Base-by-base conservation (phyloP, 352 stramenopile species). In the Phytophthora fragariae region DNA sequence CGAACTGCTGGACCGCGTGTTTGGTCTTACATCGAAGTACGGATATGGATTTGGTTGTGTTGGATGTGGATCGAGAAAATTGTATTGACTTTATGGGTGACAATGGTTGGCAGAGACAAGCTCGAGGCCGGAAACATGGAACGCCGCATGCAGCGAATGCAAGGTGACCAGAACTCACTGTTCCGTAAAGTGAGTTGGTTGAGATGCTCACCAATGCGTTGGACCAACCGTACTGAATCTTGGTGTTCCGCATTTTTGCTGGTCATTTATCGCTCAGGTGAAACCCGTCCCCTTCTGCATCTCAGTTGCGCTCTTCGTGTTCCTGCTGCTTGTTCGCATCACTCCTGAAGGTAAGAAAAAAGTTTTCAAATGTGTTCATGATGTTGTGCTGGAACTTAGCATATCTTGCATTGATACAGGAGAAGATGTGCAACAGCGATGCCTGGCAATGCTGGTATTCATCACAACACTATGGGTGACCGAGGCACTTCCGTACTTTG, bases 381-480 rank as follows among this genome's bases (percentile, higher is more conserved):
- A 50, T 10, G 21, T 50, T 24, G 15, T 50, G 4, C 24, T 55
- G 44, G 15, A 46, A 14, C 19, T 24, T 6, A 9, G n/a, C 41
- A 10, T 11, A 57, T 55, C 5, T 55, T 52, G 3, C 37, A 15
- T 52, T 58, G 11, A 3, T 69, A 5, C 47, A 93, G 86, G 84
- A 31, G 79, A 94, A 60, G 85, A 93, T 39, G 84, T 90, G 54
- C 89, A 97, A 66, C 90, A 96, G 65, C 86, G 92, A 57, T 97
- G 90, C 54, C 68, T 98, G 10, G 91, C 92, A 6, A 96, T 98
- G 87, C 81, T 98, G 6, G 87, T 97, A 27, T 96, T 98, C 61
- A 84, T 97, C 39, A 97, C 92, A 58, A 89, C 82, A 33, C 79
- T 98, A 10, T 98, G 93, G 93, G 88, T 98, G 12, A 97, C 92